Evolutionary conservation across 257 asterid genomes (phyloP), one percentile per base, ranked within the genome.

Genomic region (Solanum infundibuliforme): DNA sequence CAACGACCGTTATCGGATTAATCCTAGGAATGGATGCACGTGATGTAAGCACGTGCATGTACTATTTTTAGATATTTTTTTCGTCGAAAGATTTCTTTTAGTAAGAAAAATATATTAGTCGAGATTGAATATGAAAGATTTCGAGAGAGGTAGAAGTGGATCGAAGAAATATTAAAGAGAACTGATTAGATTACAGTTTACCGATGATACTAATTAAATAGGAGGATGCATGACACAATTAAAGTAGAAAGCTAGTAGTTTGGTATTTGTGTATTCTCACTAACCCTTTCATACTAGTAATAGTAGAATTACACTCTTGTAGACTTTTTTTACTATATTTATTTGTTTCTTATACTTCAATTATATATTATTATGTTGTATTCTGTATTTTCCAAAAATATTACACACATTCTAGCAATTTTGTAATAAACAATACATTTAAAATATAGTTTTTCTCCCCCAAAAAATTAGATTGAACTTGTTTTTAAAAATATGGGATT

Each of bases 11-110:
- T 83, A 79, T 84, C 16, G 4, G 88, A 55, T 41, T 36, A 20
- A 84, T 83, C 87, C 89, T 36, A 74, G 85, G 79, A 38, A n/a
- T 21, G 10, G 72, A 11, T n/a, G 79, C 94, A 90, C 93, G 92
- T 90, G 93, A 89, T 41, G 12, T 11, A 65, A 65, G 43, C 91
- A 92, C 91, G 91, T 90, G 92, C 43, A 32, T 46, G 7, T 9
- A 7, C 7, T 43, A 14, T 43, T 27, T 43, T 43, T 79, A 25
- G 9, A 0, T 11, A 0, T 38, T 35, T 76, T 39, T 76, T 77
- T 73, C 0, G 3, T 69, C 27, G 0, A 75, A 36, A 21, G 5
- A 3, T 0, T 52, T 13, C 2, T 25, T 6, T 38, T 39, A 29
- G 3, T 29, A 29, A 69, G 38, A 68, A 29, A 12, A 12, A 68